Percentiles rank a stretch among this genome's conserved stretches.
phyloP scores from a whole-genome alignment of 2,329 filamentous ascomycete species.

The Penicillium sp. region DNA sequence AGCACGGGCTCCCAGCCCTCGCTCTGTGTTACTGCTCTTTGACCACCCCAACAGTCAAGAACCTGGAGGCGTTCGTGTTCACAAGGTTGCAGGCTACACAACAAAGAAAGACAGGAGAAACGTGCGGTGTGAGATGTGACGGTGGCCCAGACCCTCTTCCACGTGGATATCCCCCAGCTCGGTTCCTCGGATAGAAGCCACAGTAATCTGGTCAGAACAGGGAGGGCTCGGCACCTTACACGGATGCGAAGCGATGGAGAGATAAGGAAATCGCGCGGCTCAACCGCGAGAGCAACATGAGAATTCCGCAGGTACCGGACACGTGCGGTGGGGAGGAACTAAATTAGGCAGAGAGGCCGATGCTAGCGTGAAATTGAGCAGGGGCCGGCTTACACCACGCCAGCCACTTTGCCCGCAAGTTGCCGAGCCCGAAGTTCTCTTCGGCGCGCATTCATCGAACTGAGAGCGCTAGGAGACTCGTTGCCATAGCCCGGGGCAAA shows the following conservation, averaged over 20 bases:
- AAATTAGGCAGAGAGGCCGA: not conserved
- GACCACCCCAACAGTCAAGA: not conserved
- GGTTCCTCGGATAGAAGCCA: not conserved
- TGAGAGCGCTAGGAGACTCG: conserved; percentile 34
- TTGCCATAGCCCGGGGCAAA: conserved; percentile 44
- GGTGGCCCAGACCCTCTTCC: conserved; percentile 1
- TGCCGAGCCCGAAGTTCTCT: conserved; percentile 31
- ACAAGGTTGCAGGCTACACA: conserved; percentile 8
- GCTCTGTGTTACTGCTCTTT: not conserved
- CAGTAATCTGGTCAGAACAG: not conserved
- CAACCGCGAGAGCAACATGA: conserved; percentile 1
- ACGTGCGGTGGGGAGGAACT: conserved; percentile 12
- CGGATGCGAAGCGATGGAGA: not conserved
- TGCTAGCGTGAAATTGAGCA: not conserved
- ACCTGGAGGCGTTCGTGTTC: not conserved
- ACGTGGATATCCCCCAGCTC: conserved; percentile 16
- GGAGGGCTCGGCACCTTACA: not conserved
- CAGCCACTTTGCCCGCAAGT: conserved; percentile 12
- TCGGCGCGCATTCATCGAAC: conserved; percentile 32
- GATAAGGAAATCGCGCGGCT: conserved; percentile 13
- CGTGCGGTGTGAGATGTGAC: conserved; percentile 28
- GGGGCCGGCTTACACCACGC: not conserved
- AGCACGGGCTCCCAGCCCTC: conserved; percentile 13
- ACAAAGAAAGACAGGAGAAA: conserved; percentile 14
- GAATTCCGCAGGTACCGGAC: conserved; percentile 18